Base-by-base conservation (phyloP, 305 asterid species). In the Plantago rigida region DNA sequence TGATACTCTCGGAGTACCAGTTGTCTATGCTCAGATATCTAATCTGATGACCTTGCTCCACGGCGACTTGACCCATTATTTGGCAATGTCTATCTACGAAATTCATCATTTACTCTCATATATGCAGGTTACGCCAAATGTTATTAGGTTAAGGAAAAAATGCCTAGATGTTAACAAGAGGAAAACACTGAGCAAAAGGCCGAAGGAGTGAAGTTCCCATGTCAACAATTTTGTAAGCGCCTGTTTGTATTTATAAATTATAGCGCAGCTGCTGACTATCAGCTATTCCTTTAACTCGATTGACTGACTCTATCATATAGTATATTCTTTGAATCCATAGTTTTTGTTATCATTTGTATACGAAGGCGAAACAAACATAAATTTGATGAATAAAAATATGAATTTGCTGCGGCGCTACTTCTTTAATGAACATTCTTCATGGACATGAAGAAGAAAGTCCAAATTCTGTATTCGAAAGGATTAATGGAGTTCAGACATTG, bases 111-210 rank as follows among this genome's bases (percentile, higher is more conserved):
- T 34, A 45, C 11, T 22, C 13, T 62, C 56, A 47, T 46, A 63
- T 70, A 4, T 67, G 82, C 86, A 91, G 98, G 98, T 91, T 65
- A 91, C 96, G 1, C 98, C 98, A 14, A 86, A 65, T 69, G 90
- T 91, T 36, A 79, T 91, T 60, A 82, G 98, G 51, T 80, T 91
- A 65, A 81, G 98, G 64, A 91, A 91, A 84, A 82, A 80, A 76
- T 84, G 79, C 77, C 82, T 91, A 56, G 98, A 91, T 31, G 95
- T 80, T 56, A 86, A 75, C 67, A 91, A 88, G 81, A 76, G 96
- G 62, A 91, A 91, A 76, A 9, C 84, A 60, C 88, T 81, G 94
- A 91, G 94, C 59, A 86, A 84, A 71, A 82, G 65, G 78, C 86
- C 86, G 4, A 91, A 88, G 81, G 87, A 88, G 9, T 86, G 79